These are phyloP conservation scores for Filobasidium uniguttulatum DNA, from an alignment of 1,284 basidiomycete genomes.

Conservation along the genomic window DNA sequence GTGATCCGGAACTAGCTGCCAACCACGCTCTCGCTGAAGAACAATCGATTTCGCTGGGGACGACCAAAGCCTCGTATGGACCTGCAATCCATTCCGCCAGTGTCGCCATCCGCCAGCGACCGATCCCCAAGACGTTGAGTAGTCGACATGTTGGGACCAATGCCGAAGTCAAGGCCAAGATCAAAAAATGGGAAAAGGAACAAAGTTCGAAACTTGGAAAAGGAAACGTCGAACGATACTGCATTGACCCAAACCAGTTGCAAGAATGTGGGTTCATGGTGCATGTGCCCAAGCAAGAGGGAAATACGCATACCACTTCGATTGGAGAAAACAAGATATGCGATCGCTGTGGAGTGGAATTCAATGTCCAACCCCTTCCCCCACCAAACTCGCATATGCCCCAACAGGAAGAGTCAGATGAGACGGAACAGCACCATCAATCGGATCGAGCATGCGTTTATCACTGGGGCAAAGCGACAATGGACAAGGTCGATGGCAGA, in stretches of 20 bases:
- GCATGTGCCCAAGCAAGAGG: constrained; percentile 49
- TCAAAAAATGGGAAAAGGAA: constrained; percentile 48
- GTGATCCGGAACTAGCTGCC: constrained; percentile 24
- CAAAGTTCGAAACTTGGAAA: constrained; percentile 47
- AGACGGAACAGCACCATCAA: constrained; percentile 26
- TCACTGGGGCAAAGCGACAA: constrained; percentile 57
- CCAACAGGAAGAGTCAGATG: too few species aligned
- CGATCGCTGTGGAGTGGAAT: constrained; percentile 59
- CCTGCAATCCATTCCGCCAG: constrained; percentile 32
- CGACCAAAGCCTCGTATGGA: constrained; percentile 29
- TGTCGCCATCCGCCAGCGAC: constrained; percentile 43
- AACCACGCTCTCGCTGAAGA: constrained; percentile 27
- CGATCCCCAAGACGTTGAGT: constrained; percentile 46
- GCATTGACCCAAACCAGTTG: constrained; percentile 50
- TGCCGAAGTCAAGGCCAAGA: constrained; percentile 47
- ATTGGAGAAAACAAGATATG: constrained; percentile 55
- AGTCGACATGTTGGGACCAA: constrained; percentile 74
- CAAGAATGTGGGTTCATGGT: constrained; percentile 55
- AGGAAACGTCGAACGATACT: constrained; percentile 43
- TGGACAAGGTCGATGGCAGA: constrained; percentile 27
- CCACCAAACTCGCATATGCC: too few species aligned
- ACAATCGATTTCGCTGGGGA: constrained; percentile 22
- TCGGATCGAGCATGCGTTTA: constrained; percentile 52
- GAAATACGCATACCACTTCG: constrained; percentile 50
- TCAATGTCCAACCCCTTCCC: constrained; percentile 49